Evolutionary conservation across 148 eudicot species (phyloP), one percentile per base, ranked within the genome.

Genomic region (Chenopodium formosanum): DNA sequence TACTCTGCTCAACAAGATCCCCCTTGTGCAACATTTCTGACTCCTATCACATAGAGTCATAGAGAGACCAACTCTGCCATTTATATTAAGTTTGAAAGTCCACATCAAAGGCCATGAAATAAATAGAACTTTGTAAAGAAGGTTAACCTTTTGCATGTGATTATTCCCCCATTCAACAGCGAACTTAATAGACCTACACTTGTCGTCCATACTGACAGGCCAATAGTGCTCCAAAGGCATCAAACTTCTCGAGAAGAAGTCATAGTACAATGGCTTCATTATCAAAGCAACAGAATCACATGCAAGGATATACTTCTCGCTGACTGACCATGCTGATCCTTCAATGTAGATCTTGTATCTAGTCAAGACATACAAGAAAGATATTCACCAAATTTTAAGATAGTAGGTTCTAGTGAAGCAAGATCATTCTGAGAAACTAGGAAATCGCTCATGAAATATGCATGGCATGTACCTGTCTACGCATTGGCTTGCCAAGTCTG

Each of bases 291-390:
- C 85, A 4, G 95, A 94, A 82, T 94, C 90, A 81, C 97, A 94
- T 11, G 94, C 94, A 14, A 93, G 92, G 82, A 93, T 91, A 80
- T 93, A 91, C 69, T 93, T 93, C 79, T 89, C 89, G 66, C 97
- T 94, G 56, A 94, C 97, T 16, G 95, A 94, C 95, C 97, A 94
- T 19, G 97, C 93, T 25, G 91, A 90, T 32, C 97, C 95, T 84
- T 94, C 95, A 5, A 94, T 88, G 77, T 94, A 94, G 53, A 94
- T 92, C 78, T 94, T 94, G 79, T 92, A 94, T 80, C 97, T 93
- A 81, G 63, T 34, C 20, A 50, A 56, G 81, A 7, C 74, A 75
- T 37, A 75, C 31, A 79, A 63, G 11, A 44, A 27, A 52, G 6
- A 76, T 48, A 19, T 52, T 19, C 29, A 58, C 53, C 71, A 62